phyloP scores from a whole-genome alignment of 2,329 filamentous ascomycete genomes.

The Pseudodiploospora longispora region DNA sequence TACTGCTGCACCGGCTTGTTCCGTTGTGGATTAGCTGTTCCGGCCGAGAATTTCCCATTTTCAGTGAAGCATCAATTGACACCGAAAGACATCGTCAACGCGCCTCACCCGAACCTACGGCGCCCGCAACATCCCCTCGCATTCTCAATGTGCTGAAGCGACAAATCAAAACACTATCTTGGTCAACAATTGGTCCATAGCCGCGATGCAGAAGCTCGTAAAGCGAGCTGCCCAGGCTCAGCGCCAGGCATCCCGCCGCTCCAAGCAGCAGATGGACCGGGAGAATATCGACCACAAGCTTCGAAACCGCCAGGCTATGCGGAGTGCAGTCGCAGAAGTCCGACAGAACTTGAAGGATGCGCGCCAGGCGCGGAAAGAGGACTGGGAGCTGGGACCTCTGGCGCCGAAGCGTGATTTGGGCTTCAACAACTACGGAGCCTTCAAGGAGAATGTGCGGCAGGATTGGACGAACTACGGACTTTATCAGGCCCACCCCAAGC shows the following conservation, averaged over 20 bases:
- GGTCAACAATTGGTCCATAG: neutral
- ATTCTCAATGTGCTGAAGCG: slow-evolving; percentile 6
- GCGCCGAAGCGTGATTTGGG: slow-evolving; percentile 70
- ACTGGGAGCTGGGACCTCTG: slow-evolving; percentile 71
- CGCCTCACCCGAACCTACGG: neutral
- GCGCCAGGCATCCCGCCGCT: slow-evolving; percentile 49
- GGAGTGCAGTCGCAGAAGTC: slow-evolving; percentile 24
- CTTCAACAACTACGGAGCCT: slow-evolving; percentile 52
- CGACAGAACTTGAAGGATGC: slow-evolving; percentile 30
- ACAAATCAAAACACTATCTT: neutral
- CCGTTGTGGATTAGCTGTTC: too few relatives aligned
- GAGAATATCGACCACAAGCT: slow-evolving; percentile 21
- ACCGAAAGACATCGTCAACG: neutral
- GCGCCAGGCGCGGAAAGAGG: slow-evolving; percentile 53
- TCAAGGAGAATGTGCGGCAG: slow-evolving; percentile 27
- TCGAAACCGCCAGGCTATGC: slow-evolving; percentile 23
- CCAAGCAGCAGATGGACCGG: slow-evolving; percentile 28
- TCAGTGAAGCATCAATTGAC: neutral
- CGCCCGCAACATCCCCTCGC: slow-evolving; percentile 3
- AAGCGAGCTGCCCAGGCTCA: slow-evolving; percentile 59
- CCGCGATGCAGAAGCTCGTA: slow-evolving; percentile 61
- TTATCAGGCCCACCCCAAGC: slow-evolving; percentile 20
- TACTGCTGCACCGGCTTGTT: too few relatives aligned
- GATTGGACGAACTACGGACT: slow-evolving; percentile 26
- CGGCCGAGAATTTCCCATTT: neutral